Evolutionary conservation across 139 green algal species (phyloP), one percentile per base, ranked within the genome.

Genomic region (Chara braunii): DNA sequence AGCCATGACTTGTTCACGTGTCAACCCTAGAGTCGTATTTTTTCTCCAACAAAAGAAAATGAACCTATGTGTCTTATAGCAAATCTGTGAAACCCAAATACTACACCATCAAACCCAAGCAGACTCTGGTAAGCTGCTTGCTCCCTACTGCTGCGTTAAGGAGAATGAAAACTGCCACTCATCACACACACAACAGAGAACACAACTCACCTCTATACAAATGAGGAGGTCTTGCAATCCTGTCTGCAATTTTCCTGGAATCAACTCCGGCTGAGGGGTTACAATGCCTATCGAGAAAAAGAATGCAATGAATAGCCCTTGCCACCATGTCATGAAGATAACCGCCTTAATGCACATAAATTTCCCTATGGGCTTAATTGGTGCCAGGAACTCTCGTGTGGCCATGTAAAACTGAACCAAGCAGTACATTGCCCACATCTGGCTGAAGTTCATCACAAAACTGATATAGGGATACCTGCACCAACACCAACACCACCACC

Each of bases 241-340:
- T 29, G 43, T 70, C 22, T 70, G 64, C 36, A 60, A 3, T 24
- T 37, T 36, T 4, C 3, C 22, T 3, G 84, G 84, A 12, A 79
- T 82, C 11, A 72, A 80, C 28, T 91, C 83, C 23, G 30, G 28
- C 35, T 32, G 23, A 24, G 63, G 52, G 12, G 24, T 11, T 18
- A 74, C 18, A 11, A 11, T 30, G 5, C 60, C 61, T 11, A 3
- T 32, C 6, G 14, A 34, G 2, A 70, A 44, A 7, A 34, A 24
- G 3, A 72, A 12, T 24, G 56, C 42, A 34, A 74, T 58, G 11
- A 64, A 6, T 22, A 83, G 5, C 32, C 88, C 84, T 84, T 96
- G 91, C 91, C 91, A 97, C 68, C 93, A 97, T 1, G 88, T 95
- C 14, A 97, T 70, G 80, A 97, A 97, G 33, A 97, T 87, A 32